Base-by-base conservation (phyloP, 495 filamentous ascomycete genomes). In the Penicillium lividum region DNA sequence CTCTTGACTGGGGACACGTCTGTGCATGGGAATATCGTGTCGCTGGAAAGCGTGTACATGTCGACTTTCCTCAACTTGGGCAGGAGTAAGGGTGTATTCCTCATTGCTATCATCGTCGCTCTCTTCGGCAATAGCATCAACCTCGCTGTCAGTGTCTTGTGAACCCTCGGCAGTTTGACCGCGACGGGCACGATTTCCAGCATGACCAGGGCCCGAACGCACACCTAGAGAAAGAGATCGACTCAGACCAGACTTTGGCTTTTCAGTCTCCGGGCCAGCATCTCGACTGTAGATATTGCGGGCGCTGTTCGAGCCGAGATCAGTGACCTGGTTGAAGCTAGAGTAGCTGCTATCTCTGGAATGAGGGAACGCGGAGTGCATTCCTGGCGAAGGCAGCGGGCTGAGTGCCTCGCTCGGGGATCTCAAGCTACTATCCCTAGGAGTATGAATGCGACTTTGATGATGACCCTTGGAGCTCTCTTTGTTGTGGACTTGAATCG, bases 91-190 rank as follows among this genome's bases (percentile, higher is more conserved):
- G 8, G 72, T 78, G 59, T 76, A 78, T 50, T 79, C 77, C n/a
- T 77, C 75, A 33, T 78, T 75, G 9, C 68, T 73, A 65, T 74
- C 78, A 29, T 79, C 77, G 27, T 78, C 75, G 53, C 71, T 75
- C 30, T 78, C 74, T 38, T 77, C 74, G 9, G 61, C 73, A 53
- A 66, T 68, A 1, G 58, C 67, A 49, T 59, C 58, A n/a, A 59
- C 65, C 15, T 60, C 67, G 51, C 59, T 64, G 10, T 56, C 61
- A 16, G 7, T 38, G 15, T 54, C 59, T 25, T 16, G 22, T 5
- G 51, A 31, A 15, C 36, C 31, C 4, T 54, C 52, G 9, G 16
- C 16, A 7, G 22, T 22, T 15, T 54, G 31, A 33, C 60, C 64
- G 16, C 59, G 68, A 36, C 73, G 69, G 6, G 69, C 67, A 61